Conservation (phyloP, 129 eudicot genomes). For the Ambrosia artemisiifolia region DNA sequence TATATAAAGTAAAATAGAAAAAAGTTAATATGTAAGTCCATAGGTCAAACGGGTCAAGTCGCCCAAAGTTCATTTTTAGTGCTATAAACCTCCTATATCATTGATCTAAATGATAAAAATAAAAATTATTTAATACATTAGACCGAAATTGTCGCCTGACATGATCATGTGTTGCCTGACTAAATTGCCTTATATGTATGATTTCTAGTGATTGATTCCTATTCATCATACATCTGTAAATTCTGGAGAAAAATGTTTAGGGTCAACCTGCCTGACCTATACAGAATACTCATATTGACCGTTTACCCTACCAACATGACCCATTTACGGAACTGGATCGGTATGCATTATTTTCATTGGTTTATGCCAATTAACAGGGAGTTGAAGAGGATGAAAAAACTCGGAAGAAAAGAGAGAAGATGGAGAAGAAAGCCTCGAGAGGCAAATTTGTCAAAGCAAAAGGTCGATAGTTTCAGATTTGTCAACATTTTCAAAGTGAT, state of each 20-base stretch:
- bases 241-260: too few species aligned
- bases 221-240: too few species aligned
- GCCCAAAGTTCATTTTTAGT: not conserved
- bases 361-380: constrained; percentile 42
- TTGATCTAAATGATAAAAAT: too few species aligned
- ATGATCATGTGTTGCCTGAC: too few species aligned
- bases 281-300: not conserved
- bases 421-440: constrained; percentile 91
- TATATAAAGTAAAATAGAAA: too few species aligned
- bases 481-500: constrained; percentile 3
- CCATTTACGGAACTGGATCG: not conserved
- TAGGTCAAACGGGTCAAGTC: not conserved
- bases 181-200: too few species aligned
- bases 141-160: too few species aligned
- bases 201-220: too few species aligned
- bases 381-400: constrained; percentile 86
- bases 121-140: too few species aligned
- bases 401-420: constrained; percentile 87
- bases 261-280: not conserved
- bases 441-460: constrained; percentile 65
- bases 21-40: not conserved
- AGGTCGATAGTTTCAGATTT: constrained; percentile 34
- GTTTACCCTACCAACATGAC: not conserved
- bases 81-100: not conserved
- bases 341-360: constrained; percentile 3